Base-by-base conservation (phyloP, 192 early-diverging fungal genomes). In the Umbelopsis sp. region DNA sequence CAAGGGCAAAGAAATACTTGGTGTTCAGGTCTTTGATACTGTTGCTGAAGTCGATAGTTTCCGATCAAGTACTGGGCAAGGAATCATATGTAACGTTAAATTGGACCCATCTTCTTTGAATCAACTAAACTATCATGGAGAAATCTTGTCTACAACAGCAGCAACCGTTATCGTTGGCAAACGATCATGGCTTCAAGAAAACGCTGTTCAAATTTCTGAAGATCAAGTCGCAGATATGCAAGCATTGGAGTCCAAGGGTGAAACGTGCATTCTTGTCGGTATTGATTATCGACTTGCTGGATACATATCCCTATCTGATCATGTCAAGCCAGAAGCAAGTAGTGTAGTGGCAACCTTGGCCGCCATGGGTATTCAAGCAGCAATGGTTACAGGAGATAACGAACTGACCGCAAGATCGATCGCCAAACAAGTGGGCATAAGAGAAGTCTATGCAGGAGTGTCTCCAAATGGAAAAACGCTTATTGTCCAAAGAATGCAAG, bases 311-410 rank as follows among this genome's bases (percentile, higher is more conserved):
- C 83, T 99, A n/a, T 86, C 95, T 11, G 97, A 99, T 75, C 83
- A 78, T 4, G 73, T 97, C 70, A 93, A 93, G 24, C 91, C 95
- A 3, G 94, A 96, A 72, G 81, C 95, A 5, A 82, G 81, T 16
- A 77, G 84, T 8, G 86, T 91, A 1, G 85, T 99, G 1, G 84
- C 84, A 8, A 88, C 89, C 11, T 82, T 99, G 53, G 81, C 89
- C 54, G 41, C 67, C 14, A 89, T 96, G 91, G 91, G 91, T 14
- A 84, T 94, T 52, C 82, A 88, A 47, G 90, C 92, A 32, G 87
- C 90, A 9, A 97, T 99, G 94, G 90, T 97, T 3, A 99, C 97
- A 0, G 97, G 96, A 32, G 97, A 98, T 72, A 94, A 97, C 75
- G 86, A 85, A 65, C 66, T 90, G 65, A 95, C 96, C 1, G 96